These are phyloP conservation scores for Magnaporthales sp. DNA, from an alignment of 2,329 filamentous ascomycete genomes.

Conservation along the genomic window DNA sequence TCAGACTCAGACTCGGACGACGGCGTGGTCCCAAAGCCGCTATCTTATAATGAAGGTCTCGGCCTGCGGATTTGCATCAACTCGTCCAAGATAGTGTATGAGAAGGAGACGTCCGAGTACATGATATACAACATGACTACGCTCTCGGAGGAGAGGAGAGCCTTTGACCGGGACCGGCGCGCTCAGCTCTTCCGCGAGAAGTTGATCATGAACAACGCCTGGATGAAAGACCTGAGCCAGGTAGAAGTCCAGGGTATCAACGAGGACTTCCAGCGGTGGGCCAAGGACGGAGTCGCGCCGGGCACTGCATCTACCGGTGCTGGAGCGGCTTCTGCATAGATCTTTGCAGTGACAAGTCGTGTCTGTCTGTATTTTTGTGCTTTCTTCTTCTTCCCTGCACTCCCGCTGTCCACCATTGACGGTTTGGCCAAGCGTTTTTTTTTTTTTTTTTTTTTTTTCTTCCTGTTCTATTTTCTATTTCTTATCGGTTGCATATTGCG, in stretches of 20 bases:
- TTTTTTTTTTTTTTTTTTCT: neutral
- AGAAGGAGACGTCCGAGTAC: slow-evolving; percentile 60
- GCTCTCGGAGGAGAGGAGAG: slow-evolving; percentile 41
- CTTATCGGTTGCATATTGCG: neutral
- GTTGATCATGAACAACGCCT: slow-evolving; percentile 71
- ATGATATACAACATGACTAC: slow-evolving; percentile 63
- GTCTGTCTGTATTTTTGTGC: neutral
- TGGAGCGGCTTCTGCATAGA: neutral
- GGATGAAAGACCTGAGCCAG: slow-evolving; percentile 71
- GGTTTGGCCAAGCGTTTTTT: neutral
- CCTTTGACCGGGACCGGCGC: slow-evolving; percentile 24
- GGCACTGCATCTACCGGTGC: neutral
- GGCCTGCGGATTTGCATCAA: slow-evolving; percentile 68
- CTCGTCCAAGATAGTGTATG: slow-evolving; percentile 73
- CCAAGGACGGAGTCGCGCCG: slow-evolving; percentile 31
- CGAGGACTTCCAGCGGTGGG: slow-evolving; percentile 49
- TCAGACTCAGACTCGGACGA: slow-evolving; percentile 57
- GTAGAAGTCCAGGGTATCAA: slow-evolving; percentile 69
- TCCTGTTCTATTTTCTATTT: neutral
- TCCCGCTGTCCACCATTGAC: neutral
- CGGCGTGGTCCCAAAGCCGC: slow-evolving; percentile 49
- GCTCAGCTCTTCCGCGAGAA: slow-evolving; percentile 60
- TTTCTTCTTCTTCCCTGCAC: neutral
- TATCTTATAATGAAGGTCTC: slow-evolving; percentile 59
- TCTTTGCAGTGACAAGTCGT: neutral